These are phyloP conservation scores for Globisporangium camurandrum DNA, from an alignment of 352 stramenopile genomes.

Conservation along the genomic window DNA sequence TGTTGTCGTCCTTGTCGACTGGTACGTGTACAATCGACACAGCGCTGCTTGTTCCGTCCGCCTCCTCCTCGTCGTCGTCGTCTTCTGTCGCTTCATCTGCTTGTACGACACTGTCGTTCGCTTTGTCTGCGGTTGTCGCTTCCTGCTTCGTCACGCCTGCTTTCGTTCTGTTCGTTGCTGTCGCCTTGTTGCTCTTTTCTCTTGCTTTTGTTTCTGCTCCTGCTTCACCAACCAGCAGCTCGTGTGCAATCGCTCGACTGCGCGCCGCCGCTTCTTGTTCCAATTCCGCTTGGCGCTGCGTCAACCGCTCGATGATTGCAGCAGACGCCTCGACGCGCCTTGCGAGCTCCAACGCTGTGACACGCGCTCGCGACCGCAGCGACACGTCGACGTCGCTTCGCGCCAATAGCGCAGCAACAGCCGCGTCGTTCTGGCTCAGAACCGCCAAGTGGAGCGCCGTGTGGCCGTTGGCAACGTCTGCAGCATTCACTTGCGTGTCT, in stretches of 20 bases:
- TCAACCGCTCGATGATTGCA: constrained; percentile 21
- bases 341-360: constrained; percentile 10
- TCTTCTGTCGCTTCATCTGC: not conserved
- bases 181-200: constrained; percentile 22
- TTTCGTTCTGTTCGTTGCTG: not conserved
- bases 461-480: constrained; percentile 37
- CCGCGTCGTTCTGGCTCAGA: constrained; percentile 43
- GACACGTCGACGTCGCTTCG: constrained; percentile 1
- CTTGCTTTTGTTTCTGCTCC: constrained; percentile 13
- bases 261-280: constrained; percentile 8
- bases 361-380: constrained; percentile 15
- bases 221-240: constrained; percentile 2
- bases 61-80: not conserved
- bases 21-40: no score
- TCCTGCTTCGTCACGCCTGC: not conserved
- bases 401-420: constrained; percentile 24
- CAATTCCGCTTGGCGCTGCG: constrained; percentile 10
- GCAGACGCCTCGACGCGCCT: constrained; percentile 3
- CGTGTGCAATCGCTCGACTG: not conserved
- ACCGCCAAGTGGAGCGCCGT: constrained; percentile 73
- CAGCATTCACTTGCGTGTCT: constrained; percentile 30
- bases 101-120: no score
- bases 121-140: not conserved
- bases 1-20: no score
- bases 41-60: no score